Base-by-base conservation (phyloP, 2,329 filamentous ascomycete species). In the Lachnellula willkommii region DNA sequence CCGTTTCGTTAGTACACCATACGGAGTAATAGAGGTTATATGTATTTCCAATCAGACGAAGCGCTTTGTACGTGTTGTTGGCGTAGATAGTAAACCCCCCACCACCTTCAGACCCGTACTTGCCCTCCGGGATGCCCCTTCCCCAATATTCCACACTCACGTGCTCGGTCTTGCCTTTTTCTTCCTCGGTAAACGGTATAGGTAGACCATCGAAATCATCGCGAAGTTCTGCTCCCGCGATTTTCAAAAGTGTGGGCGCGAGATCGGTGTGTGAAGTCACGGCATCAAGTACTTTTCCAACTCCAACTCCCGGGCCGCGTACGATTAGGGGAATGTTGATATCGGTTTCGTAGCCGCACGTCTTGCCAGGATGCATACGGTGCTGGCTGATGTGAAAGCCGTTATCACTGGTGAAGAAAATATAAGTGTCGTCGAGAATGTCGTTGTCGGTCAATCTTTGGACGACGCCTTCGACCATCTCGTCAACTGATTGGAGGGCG, bases 1-100 rank as follows among this genome's bases (percentile, higher is more conserved):
- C 83, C 50, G 81, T 79, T 63, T 87, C 83, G 47, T 81, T 81
- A 15, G 71, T 85, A 63, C 85, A 89, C 83, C 84, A 88, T 0
- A 87, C 81, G 0, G 82, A 78, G 63, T 88, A 88, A 58, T 83
- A 81, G 5, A 87, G 66, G 62, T 78, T 80, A 63, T 87, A 87
- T 2, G 71, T 69, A 1, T 73, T 58, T 0, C 72, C 68, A 14
- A 76, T 65, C 0, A 79, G 59, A 14, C 77, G 69, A 1, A 79
- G 53, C 0, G 67, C 71, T 59, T 79, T 79, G 67, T 78, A 79
- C 0, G 75, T 78, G 58, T 78, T 79, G 58, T 75, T 75, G n/a
- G 36, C 14, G 5, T 62, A 36, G 6, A 54, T n/a, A 28, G 17
- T 32, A 24, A 35, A 17, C 7, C 39, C 14, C 7, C 39, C 14